Conservation (phyloP, 208 protist species). For the Acanthamoeba healyi region DNA sequence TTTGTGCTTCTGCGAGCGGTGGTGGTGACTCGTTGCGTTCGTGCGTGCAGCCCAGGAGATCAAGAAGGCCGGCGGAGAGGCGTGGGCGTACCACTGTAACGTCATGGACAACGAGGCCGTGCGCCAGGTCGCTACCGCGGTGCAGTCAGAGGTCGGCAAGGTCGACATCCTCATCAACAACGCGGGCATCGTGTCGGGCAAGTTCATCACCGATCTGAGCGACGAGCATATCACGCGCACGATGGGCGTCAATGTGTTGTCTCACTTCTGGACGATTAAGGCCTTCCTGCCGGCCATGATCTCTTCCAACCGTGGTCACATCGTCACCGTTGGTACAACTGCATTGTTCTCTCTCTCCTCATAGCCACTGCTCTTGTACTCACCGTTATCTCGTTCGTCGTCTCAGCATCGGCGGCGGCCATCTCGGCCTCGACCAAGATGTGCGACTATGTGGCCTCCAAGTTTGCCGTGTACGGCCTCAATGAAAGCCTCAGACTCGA, state of each 20-base stretch:
- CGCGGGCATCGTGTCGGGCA: constrained; percentile 59
- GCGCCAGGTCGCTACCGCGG: neutral
- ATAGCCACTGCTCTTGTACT: neutral
- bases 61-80: constrained; percentile 17
- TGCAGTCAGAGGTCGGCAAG: constrained; percentile 20
- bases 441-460: constrained; percentile 66
- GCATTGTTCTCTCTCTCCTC: neutral
- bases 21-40: neutral
- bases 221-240: constrained; percentile 71
- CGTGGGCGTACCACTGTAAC: constrained; percentile 48
- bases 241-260: constrained; percentile 70
- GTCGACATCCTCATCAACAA: constrained; percentile 76
- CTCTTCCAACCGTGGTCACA: constrained; percentile 7
- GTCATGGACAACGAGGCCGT: constrained; percentile 36
- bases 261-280: constrained; percentile 72
- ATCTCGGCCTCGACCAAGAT: constrained; percentile 17
- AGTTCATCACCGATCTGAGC: constrained; percentile 64
- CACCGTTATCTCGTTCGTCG: neutral
- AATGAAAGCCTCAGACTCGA: constrained; percentile 68
- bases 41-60: constrained; percentile 12
- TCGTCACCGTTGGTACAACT: constrained; percentile 44
- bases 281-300: constrained; percentile 72
- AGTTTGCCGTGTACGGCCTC: constrained; percentile 64
- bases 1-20: neutral
- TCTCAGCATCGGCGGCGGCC: constrained; percentile 53